phyloP scores from a whole-genome alignment of 2,329 filamentous ascomycete species.

The Juglanconis oblonga region DNA sequence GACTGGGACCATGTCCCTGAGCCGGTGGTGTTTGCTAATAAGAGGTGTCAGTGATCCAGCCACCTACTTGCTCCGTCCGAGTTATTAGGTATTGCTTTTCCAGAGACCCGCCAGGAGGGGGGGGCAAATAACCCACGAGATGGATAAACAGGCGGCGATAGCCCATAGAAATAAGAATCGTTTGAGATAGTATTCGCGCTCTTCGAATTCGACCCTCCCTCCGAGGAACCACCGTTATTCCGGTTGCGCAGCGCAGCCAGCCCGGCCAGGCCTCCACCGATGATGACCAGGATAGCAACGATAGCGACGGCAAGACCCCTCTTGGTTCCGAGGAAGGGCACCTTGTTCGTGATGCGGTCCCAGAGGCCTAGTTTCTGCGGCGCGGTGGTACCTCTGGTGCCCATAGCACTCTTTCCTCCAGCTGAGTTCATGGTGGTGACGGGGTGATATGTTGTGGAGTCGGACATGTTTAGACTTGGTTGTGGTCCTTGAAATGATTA shows the following conservation, averaged over 20 bases:
- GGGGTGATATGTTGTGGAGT: constrained; percentile 4
- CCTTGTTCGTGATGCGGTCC: constrained; percentile 21
- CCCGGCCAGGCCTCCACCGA: constrained; percentile 33
- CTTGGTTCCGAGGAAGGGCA: constrained; percentile 29
- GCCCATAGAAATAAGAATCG: constrained; percentile 47
- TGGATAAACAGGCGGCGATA: constrained; percentile 49
- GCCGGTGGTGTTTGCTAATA: constrained; percentile 51
- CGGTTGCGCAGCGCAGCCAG: constrained; percentile 29
- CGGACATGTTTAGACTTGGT: background rate
- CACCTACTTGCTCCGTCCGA: background rate
- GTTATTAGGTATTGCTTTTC: too few relatives aligned
- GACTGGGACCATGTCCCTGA: constrained; percentile 65
- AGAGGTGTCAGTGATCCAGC: constrained; percentile 5
- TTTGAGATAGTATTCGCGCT: constrained; percentile 30
- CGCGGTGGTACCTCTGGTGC: background rate
- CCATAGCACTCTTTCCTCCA: constrained; percentile 17
- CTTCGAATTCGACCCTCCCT: constrained; percentile 5
- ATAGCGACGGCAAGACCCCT: constrained; percentile 27
- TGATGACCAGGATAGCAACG: constrained; percentile 27
- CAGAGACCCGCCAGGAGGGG: background rate
- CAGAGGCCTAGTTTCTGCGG: constrained; percentile 5
- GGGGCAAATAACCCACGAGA: constrained; percentile 39
- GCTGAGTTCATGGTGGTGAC: background rate
- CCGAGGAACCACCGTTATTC: background rate
- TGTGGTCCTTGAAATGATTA: background rate